phyloP scores from a whole-genome alignment of 768 basidiomycete species.

The Kwoniella sp. region DNA sequence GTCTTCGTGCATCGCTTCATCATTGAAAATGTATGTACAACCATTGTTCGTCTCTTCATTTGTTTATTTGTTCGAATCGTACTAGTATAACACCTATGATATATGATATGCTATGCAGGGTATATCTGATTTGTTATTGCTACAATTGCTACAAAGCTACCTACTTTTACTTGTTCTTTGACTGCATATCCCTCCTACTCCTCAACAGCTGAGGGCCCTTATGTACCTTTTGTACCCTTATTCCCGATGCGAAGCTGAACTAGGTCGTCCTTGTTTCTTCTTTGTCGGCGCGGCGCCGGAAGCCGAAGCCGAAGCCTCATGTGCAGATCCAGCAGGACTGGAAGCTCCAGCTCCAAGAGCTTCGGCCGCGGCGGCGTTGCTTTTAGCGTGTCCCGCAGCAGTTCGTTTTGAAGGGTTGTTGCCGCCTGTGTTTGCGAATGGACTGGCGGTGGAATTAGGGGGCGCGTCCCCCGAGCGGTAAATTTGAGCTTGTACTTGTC shows the following conservation, averaged over 20 bases:
- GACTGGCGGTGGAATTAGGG: neutral
- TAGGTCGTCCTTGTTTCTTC: neutral
- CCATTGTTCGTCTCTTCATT: too few relatives aligned
- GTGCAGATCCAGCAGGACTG: neutral
- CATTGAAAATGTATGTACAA: too few relatives aligned
- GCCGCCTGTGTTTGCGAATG: neutral
- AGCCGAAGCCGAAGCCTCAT: neutral
- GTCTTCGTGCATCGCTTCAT: too few relatives aligned
- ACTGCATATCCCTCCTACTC: too few relatives aligned
- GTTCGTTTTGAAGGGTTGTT: neutral
- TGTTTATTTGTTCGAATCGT: too few relatives aligned
- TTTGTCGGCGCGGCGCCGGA: neutral
- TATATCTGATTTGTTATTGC: too few relatives aligned
- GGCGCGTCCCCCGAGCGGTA: neutral
- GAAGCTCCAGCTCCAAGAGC: neutral
- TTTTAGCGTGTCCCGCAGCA: neutral
- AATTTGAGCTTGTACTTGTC: neutral
- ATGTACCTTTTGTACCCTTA: too few relatives aligned
- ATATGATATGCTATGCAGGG: too few relatives aligned
- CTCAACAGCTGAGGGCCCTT: too few relatives aligned
- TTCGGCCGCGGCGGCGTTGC: neutral
- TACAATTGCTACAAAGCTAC: too few relatives aligned
- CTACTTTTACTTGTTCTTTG: too few relatives aligned
- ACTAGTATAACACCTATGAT: too few relatives aligned
- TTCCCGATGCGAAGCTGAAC: neutral